Evolutionary conservation across 2,329 filamentous ascomycete species (phyloP).

Genomic region (Penicillium capsulatum): DNA sequence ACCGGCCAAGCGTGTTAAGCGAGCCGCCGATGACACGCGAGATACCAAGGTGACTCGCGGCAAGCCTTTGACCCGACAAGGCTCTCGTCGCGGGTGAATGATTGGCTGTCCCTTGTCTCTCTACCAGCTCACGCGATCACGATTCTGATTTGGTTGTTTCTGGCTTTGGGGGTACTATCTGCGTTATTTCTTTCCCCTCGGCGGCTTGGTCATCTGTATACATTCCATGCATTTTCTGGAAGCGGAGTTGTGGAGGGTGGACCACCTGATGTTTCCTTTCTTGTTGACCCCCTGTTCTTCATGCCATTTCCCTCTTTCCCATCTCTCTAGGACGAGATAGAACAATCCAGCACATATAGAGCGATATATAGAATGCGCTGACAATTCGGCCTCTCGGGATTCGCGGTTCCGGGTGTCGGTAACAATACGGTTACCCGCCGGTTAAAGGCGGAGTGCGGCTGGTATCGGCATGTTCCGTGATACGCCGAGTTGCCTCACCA

Average conservation of each 20-base stretch:
- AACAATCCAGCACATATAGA: constrained; percentile 8
- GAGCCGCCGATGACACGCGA: constrained; percentile 38
- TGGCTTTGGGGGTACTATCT: constrained; percentile 9
- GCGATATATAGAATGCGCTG: constrained; percentile 17
- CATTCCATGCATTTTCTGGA: constrained; percentile 16
- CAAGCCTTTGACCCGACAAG: constrained; percentile 50
- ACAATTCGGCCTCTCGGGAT: constrained; percentile 23
- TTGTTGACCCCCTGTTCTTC: too few relatives aligned
- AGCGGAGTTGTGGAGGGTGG: constrained; percentile 11
- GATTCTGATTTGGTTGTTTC: not conserved
- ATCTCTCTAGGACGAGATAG: not conserved
- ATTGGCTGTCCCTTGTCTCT: constrained; percentile 1
- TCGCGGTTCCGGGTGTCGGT: constrained; percentile 11
- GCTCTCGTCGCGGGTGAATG: constrained; percentile 33
- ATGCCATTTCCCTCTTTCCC: too few relatives aligned
- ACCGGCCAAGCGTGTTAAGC: constrained; percentile 48
- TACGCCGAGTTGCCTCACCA: constrained; percentile 15
- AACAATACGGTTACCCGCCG: constrained; percentile 16
- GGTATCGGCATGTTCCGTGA: constrained; percentile 35
- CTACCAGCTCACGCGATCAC: constrained; percentile 5
- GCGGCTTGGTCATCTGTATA: constrained; percentile 11
- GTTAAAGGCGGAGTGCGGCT: constrained; percentile 16
- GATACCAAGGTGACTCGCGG: constrained; percentile 44
- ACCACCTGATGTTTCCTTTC: too few relatives aligned
- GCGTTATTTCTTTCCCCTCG: not conserved